Evolutionary conservation across 805 yeast genomes (phyloP).

Genomic region (Monosporozyma solicola): DNA sequence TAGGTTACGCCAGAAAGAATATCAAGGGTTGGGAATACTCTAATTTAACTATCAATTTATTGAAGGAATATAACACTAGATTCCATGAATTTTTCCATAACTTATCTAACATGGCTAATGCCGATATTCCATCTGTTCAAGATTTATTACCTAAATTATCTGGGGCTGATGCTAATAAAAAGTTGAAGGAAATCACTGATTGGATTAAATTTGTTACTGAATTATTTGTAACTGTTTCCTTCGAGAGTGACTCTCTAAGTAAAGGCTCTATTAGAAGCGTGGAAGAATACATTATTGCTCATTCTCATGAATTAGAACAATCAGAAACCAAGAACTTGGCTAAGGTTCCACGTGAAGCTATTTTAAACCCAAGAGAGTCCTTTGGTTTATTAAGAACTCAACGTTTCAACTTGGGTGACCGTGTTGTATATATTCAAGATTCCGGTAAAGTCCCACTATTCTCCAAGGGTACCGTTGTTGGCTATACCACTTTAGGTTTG

Average conservation of each 20-base stretch:
- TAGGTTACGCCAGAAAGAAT: slow-evolving; percentile 71
- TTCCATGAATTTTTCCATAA: slow-evolving; percentile 55
- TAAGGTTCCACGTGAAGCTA: slow-evolving; percentile 78
- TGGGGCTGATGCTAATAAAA: slow-evolving; percentile 20
- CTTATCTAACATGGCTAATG: slow-evolving; percentile 23
- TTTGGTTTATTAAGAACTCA: slow-evolving; percentile 65
- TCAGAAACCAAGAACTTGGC: slow-evolving; percentile 49
- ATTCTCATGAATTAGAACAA: slow-evolving; percentile 37
- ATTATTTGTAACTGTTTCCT: slow-evolving; percentile 52
- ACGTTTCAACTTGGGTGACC: slow-evolving; percentile 75
- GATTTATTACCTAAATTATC: slow-evolving; percentile 32
- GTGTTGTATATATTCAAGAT: slow-evolving; percentile 75
- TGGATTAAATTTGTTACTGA: slow-evolving; percentile 46
- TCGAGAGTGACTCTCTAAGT: slow-evolving; percentile 73
- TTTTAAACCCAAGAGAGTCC: slow-evolving; percentile 67
- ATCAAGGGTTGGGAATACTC: slow-evolving; percentile 77
- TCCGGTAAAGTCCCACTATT: slow-evolving; percentile 85
- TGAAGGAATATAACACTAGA: slow-evolving; percentile 48
- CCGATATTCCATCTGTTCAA: slow-evolving; percentile 22
- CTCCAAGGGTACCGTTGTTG: slow-evolving; percentile 83
- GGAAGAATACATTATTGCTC: slow-evolving; percentile 49
- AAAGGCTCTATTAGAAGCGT: slow-evolving; percentile 54
- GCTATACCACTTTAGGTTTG: slow-evolving; percentile 53
- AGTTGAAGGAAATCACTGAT: slow-evolving; percentile 23
- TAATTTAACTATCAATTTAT: slow-evolving; percentile 56